phyloP scores from a whole-genome alignment of 208 protist species.

The Acanthamoeba polyphaga region DNA sequence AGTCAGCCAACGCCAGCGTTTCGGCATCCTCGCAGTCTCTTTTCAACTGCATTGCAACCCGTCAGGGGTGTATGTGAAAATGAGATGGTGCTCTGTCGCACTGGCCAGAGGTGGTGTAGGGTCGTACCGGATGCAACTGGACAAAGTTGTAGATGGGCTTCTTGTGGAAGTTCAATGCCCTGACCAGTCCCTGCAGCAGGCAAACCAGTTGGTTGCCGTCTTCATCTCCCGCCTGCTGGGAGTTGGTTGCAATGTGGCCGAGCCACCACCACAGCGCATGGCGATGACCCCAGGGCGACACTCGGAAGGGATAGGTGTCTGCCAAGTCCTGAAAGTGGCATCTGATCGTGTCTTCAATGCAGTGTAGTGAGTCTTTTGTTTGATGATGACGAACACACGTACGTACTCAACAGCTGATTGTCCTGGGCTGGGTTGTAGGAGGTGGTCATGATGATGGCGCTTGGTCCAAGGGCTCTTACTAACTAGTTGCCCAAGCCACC shows the following conservation, averaged over 20 bases:
- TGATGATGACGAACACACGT: too few relatives aligned
- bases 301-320: background rate
- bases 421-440: too few relatives aligned
- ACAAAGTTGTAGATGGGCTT: background rate
- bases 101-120: too few relatives aligned
- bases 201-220: background rate
- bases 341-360: background rate
- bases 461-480: too few relatives aligned
- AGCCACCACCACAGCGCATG: constrained; percentile 1
- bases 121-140: background rate
- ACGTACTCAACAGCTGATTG: too few relatives aligned
- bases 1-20: background rate
- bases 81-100: too few relatives aligned
- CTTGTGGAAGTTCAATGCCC: background rate
- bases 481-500: too few relatives aligned
- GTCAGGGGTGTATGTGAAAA: too few relatives aligned
- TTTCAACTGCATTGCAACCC: background rate
- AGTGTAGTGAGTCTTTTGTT: too few relatives aligned
- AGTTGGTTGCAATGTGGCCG: background rate
- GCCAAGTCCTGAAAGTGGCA: background rate
- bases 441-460: too few relatives aligned
- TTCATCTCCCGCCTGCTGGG: too few relatives aligned
- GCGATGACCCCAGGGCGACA: background rate
- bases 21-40: background rate
- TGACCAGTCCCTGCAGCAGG: background rate